These are phyloP conservation scores for Paxillus involutus DNA, from an alignment of 768 basidiomycete genomes.

Conservation along the genomic window DNA sequence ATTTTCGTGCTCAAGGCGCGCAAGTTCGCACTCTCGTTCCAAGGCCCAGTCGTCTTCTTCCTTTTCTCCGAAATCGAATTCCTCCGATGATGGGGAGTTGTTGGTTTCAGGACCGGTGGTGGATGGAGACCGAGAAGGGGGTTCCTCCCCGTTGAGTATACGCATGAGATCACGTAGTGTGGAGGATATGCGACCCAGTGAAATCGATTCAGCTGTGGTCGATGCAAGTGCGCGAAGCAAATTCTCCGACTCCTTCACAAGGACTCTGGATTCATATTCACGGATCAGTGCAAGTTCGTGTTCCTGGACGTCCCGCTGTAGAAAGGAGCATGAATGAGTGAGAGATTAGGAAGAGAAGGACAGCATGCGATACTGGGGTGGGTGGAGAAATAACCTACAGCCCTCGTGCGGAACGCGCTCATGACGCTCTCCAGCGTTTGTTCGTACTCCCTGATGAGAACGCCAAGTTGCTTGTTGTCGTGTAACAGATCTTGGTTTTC, in stretches of 20 bases:
- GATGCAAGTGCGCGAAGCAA: slow-evolving; percentile 55
- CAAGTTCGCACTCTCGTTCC: slow-evolving; percentile 89
- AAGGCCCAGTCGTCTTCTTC: slow-evolving; percentile 73
- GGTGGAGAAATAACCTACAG: slow-evolving; percentile 55
- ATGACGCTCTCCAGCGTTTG: slow-evolving; percentile 94
- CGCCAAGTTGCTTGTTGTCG: slow-evolving; percentile 94
- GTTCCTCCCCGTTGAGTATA: slow-evolving; percentile 65
- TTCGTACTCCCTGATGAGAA: slow-evolving; percentile 94
- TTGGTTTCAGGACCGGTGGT: slow-evolving; percentile 1
- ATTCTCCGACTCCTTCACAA: slow-evolving; percentile 70
- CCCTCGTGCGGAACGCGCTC: slow-evolving; percentile 85
- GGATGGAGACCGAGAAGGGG: slow-evolving; percentile 7
- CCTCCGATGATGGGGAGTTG: neutral
- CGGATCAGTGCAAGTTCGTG: slow-evolving; percentile 87
- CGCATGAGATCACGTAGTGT: slow-evolving; percentile 71
- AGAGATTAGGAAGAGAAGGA: neutral
- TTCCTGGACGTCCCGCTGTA: slow-evolving; percentile 88
- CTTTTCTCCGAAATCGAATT: slow-evolving; percentile 29
- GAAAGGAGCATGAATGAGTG: neutral
- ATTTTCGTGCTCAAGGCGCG: slow-evolving; percentile 87
- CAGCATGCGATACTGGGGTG: neutral
- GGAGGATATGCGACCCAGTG: slow-evolving; percentile 68
- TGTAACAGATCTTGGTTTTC: slow-evolving; percentile 87
- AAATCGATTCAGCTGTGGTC: slow-evolving; percentile 65
- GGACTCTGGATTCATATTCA: slow-evolving; percentile 87